Conservation (phyloP, 2,329 filamentous ascomycete species). For the Sphaerulina vaccinii region DNA sequence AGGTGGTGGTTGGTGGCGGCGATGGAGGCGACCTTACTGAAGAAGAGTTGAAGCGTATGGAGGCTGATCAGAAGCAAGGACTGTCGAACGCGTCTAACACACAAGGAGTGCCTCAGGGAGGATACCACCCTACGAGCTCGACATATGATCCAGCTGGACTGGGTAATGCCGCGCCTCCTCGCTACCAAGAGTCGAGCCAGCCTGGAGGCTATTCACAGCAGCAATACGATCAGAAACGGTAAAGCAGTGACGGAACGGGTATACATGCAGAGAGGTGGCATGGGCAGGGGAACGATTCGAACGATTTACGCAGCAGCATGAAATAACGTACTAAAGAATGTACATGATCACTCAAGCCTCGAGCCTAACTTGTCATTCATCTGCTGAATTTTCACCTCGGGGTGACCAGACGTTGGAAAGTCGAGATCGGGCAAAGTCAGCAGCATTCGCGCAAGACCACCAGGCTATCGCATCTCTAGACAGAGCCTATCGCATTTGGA, state of each 20-base stretch:
- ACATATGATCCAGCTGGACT: slow-evolving; percentile 32
- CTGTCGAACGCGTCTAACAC: slow-evolving; percentile 27
- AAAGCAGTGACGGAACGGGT: background rate
- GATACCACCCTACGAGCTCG: slow-evolving; percentile 25
- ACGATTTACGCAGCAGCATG: slow-evolving; percentile 5
- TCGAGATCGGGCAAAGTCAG: too few relatives aligned
- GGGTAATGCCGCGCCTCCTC: slow-evolving; percentile 29
- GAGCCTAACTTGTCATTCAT: background rate
- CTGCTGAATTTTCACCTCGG: too few relatives aligned
- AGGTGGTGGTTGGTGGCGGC: slow-evolving; percentile 70
- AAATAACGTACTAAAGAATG: slow-evolving; percentile 6
- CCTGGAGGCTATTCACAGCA: slow-evolving; percentile 13
- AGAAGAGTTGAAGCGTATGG: slow-evolving; percentile 38
- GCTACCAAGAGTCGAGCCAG: slow-evolving; percentile 31
- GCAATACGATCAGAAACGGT: slow-evolving; percentile 11
- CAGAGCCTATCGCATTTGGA: too few relatives aligned
- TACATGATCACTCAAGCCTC: background rate
- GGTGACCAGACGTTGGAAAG: too few relatives aligned
- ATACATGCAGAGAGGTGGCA: too few relatives aligned
- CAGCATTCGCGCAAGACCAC: too few relatives aligned
- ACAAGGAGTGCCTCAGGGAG: slow-evolving; percentile 17
- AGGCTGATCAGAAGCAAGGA: slow-evolving; percentile 28
- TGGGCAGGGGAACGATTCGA: background rate
- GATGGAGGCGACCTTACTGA: slow-evolving; percentile 51
- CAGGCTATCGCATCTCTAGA: too few relatives aligned